A percentile compares a stretch with the other conserved stretches of the same genome.
Evolutionary conservation across 2,329 filamentous ascomycete genomes (phyloP).

Genomic region (Orbilia ellipsospora): DNA sequence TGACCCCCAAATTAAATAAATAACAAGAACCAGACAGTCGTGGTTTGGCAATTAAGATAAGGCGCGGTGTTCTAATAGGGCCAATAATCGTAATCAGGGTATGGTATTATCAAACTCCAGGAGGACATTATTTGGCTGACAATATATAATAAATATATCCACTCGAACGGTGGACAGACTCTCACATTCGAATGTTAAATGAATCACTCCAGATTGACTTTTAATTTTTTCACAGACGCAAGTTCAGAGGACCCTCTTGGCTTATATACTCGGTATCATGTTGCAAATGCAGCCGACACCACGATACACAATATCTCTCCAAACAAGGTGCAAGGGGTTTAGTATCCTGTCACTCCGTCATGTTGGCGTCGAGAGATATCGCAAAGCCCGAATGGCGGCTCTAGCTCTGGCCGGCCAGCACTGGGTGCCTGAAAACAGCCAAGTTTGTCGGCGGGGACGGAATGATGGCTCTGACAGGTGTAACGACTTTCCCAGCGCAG

Average conservation of each 20-base stretch:
- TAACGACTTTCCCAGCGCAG: constrained; percentile 5
- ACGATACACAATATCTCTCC: not conserved
- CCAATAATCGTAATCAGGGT: too few species aligned
- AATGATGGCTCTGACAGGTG: constrained; percentile 20
- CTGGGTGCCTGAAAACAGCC: constrained; percentile 42
- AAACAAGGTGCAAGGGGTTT: not conserved
- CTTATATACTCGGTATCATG: too few species aligned
- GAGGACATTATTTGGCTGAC: too few species aligned
- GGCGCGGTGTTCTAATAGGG: not conserved
- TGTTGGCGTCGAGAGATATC: constrained; percentile 18
- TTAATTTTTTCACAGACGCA: not conserved
- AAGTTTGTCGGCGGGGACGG: constrained; percentile 17
- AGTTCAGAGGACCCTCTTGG: too few species aligned
- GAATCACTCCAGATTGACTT: not conserved
- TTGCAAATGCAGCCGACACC: too few species aligned
- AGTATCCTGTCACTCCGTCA: constrained; percentile 12
- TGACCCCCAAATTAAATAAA: constrained; percentile 38
- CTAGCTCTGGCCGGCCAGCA: not conserved
- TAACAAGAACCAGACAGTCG: too few species aligned
- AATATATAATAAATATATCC: constrained; percentile 1
- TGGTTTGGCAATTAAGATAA: constrained; percentile 13
- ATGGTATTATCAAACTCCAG: too few species aligned
- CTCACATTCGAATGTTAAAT: not conserved
- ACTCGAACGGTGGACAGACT: not conserved
- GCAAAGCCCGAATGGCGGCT: constrained; percentile 18